phyloP scores from a whole-genome alignment of 495 filamentous ascomycete genomes.

The Penicillium paradoxum region DNA sequence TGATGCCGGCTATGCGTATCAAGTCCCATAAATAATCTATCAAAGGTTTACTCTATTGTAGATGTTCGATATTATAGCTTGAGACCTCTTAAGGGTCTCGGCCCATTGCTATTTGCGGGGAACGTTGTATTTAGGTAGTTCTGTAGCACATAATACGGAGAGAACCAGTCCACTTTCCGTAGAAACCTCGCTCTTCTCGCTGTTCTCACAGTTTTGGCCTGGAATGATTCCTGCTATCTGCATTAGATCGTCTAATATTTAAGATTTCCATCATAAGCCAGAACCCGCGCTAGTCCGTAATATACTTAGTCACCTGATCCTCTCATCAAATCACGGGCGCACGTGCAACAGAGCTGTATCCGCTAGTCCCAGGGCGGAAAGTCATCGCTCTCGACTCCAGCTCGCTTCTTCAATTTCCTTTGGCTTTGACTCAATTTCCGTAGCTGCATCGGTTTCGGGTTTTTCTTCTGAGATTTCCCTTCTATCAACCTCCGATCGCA shows the following conservation, averaged over 20 bases:
- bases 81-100: not conserved
- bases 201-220: no score
- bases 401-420: not conserved
- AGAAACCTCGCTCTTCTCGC: no score
- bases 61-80: no score
- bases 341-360: conserved; percentile 5
- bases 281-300: not conserved
- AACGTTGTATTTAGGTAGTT: not conserved
- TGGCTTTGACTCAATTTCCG: conserved; percentile 1
- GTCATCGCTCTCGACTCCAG: not conserved
- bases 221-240: no score
- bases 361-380: conserved; percentile 5
- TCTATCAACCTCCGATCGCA: not conserved
- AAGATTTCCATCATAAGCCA: not conserved
- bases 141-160: not conserved
- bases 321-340: conserved; percentile 8
- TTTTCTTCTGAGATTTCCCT: conserved; percentile 1
- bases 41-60: no score
- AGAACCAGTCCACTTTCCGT: no score
- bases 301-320: conserved; percentile 3
- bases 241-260: no score
- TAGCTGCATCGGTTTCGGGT: not conserved
- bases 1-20: no score
- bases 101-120: not conserved
- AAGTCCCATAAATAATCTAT: no score